Conservation (phyloP, 129 eudicot species). For the Sambucus nigra region DNA sequence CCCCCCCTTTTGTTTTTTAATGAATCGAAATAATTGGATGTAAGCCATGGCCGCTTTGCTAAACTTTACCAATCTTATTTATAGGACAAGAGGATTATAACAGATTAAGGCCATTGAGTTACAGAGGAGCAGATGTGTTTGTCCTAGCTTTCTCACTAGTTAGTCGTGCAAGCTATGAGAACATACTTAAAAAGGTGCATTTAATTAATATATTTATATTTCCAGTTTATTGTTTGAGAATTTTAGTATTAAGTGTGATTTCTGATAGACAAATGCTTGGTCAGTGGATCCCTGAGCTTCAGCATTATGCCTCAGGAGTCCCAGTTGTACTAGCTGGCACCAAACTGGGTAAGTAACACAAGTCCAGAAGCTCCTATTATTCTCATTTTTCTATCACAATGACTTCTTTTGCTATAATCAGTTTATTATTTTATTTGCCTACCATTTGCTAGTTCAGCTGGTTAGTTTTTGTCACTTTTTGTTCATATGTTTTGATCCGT, state of each 20-base stretch:
- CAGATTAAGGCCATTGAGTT: constrained; percentile 85
- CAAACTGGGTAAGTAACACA: constrained; percentile 57
- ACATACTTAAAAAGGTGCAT: constrained; percentile 72
- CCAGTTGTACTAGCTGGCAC: constrained; percentile 93
- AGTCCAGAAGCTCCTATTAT: background rate
- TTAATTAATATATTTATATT: background rate
- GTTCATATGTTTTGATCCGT: too few relatives aligned
- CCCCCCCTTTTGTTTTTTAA: background rate
- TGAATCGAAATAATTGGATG: too few relatives aligned
- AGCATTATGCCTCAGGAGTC: constrained; percentile 85
- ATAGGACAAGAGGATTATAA: constrained; percentile 94
- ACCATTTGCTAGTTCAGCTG: background rate
- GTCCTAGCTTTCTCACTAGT: constrained; percentile 86
- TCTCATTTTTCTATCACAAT: background rate
- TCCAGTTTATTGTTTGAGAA: background rate
- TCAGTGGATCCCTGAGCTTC: constrained; percentile 99
- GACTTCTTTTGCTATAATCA: too few relatives aligned
- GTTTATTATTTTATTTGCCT: too few relatives aligned
- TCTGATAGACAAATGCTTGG: constrained; percentile 18
- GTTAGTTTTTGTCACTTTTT: background rate
- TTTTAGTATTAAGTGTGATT: constrained; percentile 9
- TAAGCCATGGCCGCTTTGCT: constrained; percentile 5
- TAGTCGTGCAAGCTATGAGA: constrained; percentile 95
- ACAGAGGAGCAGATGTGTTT: constrained; percentile 83
- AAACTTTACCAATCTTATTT: background rate